Evolutionary conservation across 805 yeast species (phyloP).

Genomic region (Barnettozyma salicaria): DNA sequence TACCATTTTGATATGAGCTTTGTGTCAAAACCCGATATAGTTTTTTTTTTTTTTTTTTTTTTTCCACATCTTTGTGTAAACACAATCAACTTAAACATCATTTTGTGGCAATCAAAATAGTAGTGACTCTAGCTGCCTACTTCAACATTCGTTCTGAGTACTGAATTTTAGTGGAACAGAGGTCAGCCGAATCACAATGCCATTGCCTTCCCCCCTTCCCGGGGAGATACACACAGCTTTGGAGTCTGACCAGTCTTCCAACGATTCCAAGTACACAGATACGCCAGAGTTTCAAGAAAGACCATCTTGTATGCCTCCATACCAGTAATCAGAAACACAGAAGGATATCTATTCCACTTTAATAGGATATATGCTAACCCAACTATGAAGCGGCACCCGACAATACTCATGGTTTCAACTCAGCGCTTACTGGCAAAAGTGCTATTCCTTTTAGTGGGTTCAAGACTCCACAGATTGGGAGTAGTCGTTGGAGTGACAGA

Average conservation of each 20-base stretch:
- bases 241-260: slow-evolving; percentile 13
- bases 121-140: neutral
- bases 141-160: neutral
- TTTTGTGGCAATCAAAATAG: too few species aligned
- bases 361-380: neutral
- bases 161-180: too few species aligned
- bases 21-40: neutral
- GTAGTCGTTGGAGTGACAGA: slow-evolving; percentile 52
- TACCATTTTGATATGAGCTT: neutral
- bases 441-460: slow-evolving; percentile 84
- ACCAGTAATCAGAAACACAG: slow-evolving; percentile 7
- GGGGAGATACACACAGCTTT: too few species aligned
- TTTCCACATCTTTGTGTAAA: neutral
- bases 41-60: neutral
- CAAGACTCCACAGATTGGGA: slow-evolving; percentile 88
- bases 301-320: slow-evolving; percentile 15
- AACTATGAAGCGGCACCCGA: slow-evolving; percentile 11
- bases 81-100: too few species aligned
- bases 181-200: too few species aligned
- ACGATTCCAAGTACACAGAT: slow-evolving; percentile 24
- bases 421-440: slow-evolving; percentile 28
- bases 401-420: slow-evolving; percentile 19
- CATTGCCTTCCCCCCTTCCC: slow-evolving; percentile 7
- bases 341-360: too few species aligned
- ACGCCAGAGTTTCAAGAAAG: slow-evolving; percentile 25